Conservation (phyloP, 345 rosid species). For the Eucalyptus marginata region DNA sequence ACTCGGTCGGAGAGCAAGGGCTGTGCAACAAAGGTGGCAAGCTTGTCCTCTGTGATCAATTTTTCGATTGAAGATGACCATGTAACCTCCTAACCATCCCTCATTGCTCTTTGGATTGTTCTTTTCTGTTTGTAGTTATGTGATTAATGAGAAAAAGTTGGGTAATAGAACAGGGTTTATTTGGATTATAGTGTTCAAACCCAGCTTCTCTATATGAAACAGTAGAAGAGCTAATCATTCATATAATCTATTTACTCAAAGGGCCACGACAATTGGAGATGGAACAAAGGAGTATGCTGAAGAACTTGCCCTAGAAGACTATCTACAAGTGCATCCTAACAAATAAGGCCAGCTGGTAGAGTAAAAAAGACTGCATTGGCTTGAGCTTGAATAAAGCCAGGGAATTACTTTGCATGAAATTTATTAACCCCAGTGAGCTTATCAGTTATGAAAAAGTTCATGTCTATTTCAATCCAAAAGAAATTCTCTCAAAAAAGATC, state of each 20-base stretch:
- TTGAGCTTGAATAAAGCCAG: background rate
- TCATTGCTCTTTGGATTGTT: background rate
- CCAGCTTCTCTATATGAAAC: background rate
- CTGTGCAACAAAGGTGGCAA: constrained; percentile 2
- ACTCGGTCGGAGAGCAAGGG: constrained; percentile 5
- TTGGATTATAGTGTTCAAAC: background rate
- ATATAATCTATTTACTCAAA: background rate
- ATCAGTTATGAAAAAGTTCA: background rate
- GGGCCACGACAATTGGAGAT: background rate
- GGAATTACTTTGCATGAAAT: background rate
- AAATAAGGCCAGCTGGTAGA: background rate
- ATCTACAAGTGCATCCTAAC: background rate
- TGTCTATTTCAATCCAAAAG: background rate
- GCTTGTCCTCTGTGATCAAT: constrained; percentile 3
- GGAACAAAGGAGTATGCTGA: background rate
- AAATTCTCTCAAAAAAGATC: background rate
- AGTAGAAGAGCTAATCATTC: background rate
- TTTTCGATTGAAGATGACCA: background rate
- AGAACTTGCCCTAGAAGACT: background rate
- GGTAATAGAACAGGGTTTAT: background rate
- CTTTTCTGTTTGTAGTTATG: background rate
- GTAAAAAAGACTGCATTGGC: background rate
- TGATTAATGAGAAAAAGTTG: background rate
- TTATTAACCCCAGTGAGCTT: background rate
- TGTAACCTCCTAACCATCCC: background rate